Conservation (phyloP, 2,329 filamentous ascomycete genomes). For the Pseudopithomyces chartarum region DNA sequence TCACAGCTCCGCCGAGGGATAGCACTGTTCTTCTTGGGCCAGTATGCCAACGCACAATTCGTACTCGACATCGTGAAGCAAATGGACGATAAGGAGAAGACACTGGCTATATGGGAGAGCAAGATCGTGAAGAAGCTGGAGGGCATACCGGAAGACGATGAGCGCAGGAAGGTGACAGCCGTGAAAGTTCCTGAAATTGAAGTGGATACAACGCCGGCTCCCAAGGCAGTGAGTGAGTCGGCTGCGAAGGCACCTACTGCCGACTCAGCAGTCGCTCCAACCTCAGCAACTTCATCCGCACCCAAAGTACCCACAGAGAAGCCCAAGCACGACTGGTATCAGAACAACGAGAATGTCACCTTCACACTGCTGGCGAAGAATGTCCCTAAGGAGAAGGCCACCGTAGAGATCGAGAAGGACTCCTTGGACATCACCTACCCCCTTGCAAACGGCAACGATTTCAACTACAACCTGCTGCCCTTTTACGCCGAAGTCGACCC, state of each 20-base stretch:
- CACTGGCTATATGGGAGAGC: constrained; percentile 61
- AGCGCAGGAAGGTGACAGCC: constrained; percentile 41
- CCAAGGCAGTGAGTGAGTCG: constrained; percentile 1
- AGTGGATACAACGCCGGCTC: constrained; percentile 33
- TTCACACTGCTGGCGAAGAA: constrained; percentile 70
- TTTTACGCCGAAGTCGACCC: constrained; percentile 70
- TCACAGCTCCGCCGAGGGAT: constrained; percentile 82
- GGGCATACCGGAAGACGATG: constrained; percentile 55
- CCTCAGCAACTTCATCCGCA: constrained; percentile 31
- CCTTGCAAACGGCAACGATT: constrained; percentile 57
- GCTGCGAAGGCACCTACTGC: background rate
- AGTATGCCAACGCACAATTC: constrained; percentile 75
- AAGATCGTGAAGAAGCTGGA: constrained; percentile 61
- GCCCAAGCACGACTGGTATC: constrained; percentile 72
- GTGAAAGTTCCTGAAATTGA: constrained; percentile 60
- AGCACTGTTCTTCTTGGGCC: constrained; percentile 70
- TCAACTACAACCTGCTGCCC: constrained; percentile 67
- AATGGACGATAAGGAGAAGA: constrained; percentile 58
- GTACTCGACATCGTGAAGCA: constrained; percentile 66
- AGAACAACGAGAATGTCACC: constrained; percentile 64
- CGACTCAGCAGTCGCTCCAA: background rate
- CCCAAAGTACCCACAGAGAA: constrained; percentile 57
- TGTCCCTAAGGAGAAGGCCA: constrained; percentile 61
- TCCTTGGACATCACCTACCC: constrained; percentile 65
- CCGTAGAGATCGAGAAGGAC: constrained; percentile 57